These are phyloP conservation scores for Mrakia hoshinonis DNA, from an alignment of 768 basidiomycete species.

Conservation along the genomic window DNA sequence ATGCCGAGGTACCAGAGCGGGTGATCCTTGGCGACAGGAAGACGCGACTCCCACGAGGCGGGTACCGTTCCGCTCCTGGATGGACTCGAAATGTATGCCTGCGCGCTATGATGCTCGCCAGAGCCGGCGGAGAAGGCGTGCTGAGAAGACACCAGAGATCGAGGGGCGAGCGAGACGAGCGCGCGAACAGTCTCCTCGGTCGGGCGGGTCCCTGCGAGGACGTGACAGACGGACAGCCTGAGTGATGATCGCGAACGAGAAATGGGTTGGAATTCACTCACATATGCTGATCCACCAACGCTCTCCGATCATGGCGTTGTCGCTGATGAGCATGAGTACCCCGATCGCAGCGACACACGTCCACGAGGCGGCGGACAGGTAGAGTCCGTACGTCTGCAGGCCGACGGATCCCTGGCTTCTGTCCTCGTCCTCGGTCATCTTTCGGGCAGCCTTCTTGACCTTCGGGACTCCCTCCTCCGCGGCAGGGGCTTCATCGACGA, in stretches of 20 bases:
- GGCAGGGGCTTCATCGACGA: not conserved
- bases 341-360: not conserved
- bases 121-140: too few relatives aligned
- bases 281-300: conserved; percentile 15
- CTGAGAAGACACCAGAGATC: too few relatives aligned
- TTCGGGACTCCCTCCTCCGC: conserved; percentile 29
- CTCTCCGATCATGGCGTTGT: conserved; percentile 20
- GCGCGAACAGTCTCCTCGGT: too few relatives aligned
- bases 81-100: too few relatives aligned
- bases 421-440: conserved; percentile 68
- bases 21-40: conserved; percentile 40
- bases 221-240: too few relatives aligned
- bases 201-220: too few relatives aligned
- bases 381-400: not conserved
- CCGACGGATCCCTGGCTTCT: conserved; percentile 64
- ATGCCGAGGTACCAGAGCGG: conserved; percentile 60
- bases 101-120: too few relatives aligned
- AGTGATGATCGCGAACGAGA: too few relatives aligned
- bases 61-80: not conserved
- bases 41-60: not conserved
- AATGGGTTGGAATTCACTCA: not conserved
- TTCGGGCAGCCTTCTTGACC: conserved; percentile 24
- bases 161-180: too few relatives aligned
- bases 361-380: not conserved
- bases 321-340: conserved; percentile 16